Evolutionary conservation across 192 early-diverging fungal genomes (phyloP).

Genomic region (Coemansia sp.): DNA sequence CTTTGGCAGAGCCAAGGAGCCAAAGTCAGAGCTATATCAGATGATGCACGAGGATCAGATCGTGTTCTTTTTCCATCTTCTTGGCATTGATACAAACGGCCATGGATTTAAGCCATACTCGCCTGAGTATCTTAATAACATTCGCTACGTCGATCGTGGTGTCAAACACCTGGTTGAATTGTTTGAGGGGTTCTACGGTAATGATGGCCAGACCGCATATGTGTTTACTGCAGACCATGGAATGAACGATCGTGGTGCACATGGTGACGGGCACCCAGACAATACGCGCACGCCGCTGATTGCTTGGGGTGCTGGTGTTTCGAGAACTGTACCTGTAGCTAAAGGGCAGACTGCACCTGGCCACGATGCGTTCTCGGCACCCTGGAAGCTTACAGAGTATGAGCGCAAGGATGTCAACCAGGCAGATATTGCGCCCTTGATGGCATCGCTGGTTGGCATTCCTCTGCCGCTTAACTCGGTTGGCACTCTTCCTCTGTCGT

Average conservation of each 20-base stretch:
- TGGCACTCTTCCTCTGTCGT: conserved; percentile 79
- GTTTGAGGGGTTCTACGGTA: conserved; percentile 72
- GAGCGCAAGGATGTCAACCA: conserved; percentile 84
- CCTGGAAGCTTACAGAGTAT: conserved; percentile 65
- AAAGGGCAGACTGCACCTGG: conserved; percentile 53
- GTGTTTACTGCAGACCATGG: conserved; percentile 97
- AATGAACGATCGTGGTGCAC: conserved; percentile 89
- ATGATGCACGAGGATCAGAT: conserved; percentile 72
- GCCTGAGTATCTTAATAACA: conserved; percentile 83
- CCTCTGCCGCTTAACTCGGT: conserved; percentile 93
- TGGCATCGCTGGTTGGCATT: conserved; percentile 85
- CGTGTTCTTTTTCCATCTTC: conserved; percentile 92
- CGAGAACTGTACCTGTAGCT: conserved; percentile 40
- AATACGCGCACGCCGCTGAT: conserved; percentile 93
- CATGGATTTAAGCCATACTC: conserved; percentile 85
- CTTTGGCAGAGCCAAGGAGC: conserved; percentile 49
- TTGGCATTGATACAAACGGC: conserved; percentile 94
- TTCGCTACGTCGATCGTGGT: conserved; percentile 75
- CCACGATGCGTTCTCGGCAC: conserved; percentile 70
- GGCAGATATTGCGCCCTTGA: conserved; percentile 94
- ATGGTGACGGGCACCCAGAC: conserved; percentile 95
- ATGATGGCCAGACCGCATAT: conserved; percentile 82
- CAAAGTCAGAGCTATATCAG: conserved; percentile 44
- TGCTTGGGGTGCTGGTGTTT: conserved; percentile 92
- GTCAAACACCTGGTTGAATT: conserved; percentile 65